A percentile compares a stretch with the other conserved stretches of the same genome.
phyloP scores from a whole-genome alignment of 441 rosid species.

The Metrosideros polymorpha region DNA sequence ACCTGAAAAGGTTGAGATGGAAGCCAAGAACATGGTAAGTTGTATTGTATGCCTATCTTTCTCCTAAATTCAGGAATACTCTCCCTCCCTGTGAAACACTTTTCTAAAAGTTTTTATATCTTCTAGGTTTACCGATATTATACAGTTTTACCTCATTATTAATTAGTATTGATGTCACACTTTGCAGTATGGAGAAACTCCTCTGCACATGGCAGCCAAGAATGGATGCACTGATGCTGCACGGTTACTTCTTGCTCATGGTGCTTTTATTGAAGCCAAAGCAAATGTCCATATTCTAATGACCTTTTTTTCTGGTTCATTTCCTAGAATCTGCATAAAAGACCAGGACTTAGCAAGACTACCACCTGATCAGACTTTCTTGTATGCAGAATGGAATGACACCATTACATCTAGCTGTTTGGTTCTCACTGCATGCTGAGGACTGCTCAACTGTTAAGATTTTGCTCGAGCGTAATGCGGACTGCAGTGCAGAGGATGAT shows the following conservation, averaged over 20 bases:
- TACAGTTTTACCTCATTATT: background rate
- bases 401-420: slow-evolving; percentile 89
- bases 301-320: background rate
- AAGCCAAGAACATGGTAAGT: slow-evolving; percentile 74
- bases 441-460: slow-evolving; percentile 73
- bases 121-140: background rate
- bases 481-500: slow-evolving; percentile 83
- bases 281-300: slow-evolving; percentile 49
- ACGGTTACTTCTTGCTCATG: slow-evolving; percentile 59
- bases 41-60: background rate
- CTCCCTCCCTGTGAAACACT: background rate
- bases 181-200: slow-evolving; percentile 93
- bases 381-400: slow-evolving; percentile 91
- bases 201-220: slow-evolving; percentile 98
- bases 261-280: slow-evolving; percentile 83
- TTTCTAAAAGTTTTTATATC: background rate
- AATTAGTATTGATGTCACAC: slow-evolving; percentile 2
- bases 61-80: background rate
- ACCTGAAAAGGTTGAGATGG: slow-evolving; percentile 63
- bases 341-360: background rate
- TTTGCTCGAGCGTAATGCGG: slow-evolving; percentile 72
- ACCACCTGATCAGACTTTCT: background rate
- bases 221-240: slow-evolving; percentile 87
- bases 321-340: background rate
- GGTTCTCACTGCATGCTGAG: slow-evolving; percentile 77